Evolutionary conservation across 176 grass and related monocot genomes (phyloP).

Genomic region (Carex kokanica): DNA sequence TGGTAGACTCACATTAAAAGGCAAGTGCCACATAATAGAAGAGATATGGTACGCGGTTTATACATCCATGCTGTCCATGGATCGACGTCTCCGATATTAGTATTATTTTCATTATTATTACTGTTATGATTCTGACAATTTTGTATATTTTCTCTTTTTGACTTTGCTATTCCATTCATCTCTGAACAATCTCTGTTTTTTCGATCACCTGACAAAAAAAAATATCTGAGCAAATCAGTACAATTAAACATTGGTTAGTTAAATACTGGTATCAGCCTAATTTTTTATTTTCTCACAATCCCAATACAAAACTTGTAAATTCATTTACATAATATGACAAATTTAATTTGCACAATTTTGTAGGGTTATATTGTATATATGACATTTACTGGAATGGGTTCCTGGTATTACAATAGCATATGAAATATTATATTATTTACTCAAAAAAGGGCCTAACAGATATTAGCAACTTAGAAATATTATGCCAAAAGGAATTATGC

Average conservation of each 20-base stretch:
- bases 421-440: background rate
- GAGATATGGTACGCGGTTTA: slow-evolving; percentile 77
- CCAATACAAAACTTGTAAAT: background rate
- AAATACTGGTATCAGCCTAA: background rate
- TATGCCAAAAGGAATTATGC: no score
- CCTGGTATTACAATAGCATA: background rate
- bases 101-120: slow-evolving; percentile 47
- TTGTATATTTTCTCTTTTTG: slow-evolving; percentile 40
- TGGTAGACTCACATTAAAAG: slow-evolving; percentile 72
- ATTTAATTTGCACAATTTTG: background rate
- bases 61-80: slow-evolving; percentile 97
- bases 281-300: background rate
- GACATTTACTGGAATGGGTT: slow-evolving; percentile 3
- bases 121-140: slow-evolving; percentile 41
- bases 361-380: background rate
- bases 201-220: slow-evolving; percentile 7
- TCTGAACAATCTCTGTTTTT: slow-evolving; percentile 34
- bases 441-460: background rate
- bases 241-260: background rate
- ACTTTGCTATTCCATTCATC: slow-evolving; percentile 48
- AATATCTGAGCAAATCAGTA: background rate
- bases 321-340: no score
- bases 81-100: slow-evolving; percentile 73
- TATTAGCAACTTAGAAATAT: background rate
- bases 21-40: slow-evolving; percentile 75